phyloP scores from a whole-genome alignment of 2,329 filamentous ascomycete genomes.

The Neophaeococcomyces mojaviensis region DNA sequence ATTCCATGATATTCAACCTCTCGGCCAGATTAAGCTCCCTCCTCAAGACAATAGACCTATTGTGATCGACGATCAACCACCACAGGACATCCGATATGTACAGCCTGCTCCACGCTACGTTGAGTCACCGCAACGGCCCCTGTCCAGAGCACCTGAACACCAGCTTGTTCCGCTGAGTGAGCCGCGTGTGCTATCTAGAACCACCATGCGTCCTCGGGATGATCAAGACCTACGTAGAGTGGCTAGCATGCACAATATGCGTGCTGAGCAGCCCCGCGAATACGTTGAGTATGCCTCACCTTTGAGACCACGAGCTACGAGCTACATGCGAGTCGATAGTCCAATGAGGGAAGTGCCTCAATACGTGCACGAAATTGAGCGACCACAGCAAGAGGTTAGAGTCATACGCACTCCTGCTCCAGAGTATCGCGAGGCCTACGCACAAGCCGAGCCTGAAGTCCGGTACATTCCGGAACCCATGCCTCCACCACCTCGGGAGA shows the following conservation, averaged over 20 bases:
- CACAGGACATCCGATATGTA: slow-evolving; percentile 23
- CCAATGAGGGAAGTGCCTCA: slow-evolving; percentile 29
- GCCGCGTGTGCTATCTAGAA: slow-evolving; percentile 33
- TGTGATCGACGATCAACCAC: slow-evolving; percentile 39
- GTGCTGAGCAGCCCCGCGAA: slow-evolving; percentile 35
- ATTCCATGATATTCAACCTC: slow-evolving; percentile 39
- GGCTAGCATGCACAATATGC: slow-evolving; percentile 39
- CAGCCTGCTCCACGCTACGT: slow-evolving; percentile 14
- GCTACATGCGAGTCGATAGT: slow-evolving; percentile 34
- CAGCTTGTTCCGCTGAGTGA: slow-evolving; percentile 26
- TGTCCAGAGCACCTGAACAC: slow-evolving; percentile 21
- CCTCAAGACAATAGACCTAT: slow-evolving; percentile 37
- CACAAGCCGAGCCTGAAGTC: slow-evolving; percentile 36
- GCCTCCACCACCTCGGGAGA: slow-evolving; percentile 47
- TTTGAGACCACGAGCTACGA: slow-evolving; percentile 28
- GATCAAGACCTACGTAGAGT: slow-evolving; percentile 41
- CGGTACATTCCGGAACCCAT: slow-evolving; percentile 34
- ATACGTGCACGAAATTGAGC: slow-evolving; percentile 30
- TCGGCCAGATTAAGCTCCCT: slow-evolving; percentile 31
- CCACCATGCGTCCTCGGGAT: slow-evolving; percentile 31
- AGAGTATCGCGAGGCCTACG: slow-evolving; percentile 34
- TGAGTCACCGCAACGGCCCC: slow-evolving; percentile 19
- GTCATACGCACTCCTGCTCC: slow-evolving; percentile 33
- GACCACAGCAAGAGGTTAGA: slow-evolving; percentile 32
- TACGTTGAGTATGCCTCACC: slow-evolving; percentile 33